Evolutionary conservation across 306 rosid genomes (phyloP).

Genomic region (Glycine tomentella): DNA sequence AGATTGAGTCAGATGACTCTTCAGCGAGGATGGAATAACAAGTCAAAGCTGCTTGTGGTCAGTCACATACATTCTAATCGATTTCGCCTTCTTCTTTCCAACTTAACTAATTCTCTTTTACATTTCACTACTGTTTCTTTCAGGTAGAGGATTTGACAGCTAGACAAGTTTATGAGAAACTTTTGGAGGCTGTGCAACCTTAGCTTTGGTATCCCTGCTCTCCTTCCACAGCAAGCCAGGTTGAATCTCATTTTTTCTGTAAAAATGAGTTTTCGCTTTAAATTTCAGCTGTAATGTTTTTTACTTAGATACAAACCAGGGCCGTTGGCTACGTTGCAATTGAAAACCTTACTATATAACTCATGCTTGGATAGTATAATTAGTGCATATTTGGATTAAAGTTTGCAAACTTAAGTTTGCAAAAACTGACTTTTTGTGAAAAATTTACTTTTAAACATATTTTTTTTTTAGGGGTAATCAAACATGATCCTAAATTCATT

Average conservation of each 20-base stretch:
- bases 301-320: neutral
- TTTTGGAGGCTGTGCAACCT: conserved; percentile 96
- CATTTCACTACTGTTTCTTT: conserved; percentile 35
- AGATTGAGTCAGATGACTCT: conserved; percentile 99
- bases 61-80: conserved; percentile 43
- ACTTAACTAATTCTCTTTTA: neutral
- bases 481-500: no score
- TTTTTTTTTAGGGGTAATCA: no score
- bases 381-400: no score
- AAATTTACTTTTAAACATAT: no score
- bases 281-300: neutral
- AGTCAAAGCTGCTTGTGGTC: conserved; percentile 97
- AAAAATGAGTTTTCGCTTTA: conserved; percentile 23
- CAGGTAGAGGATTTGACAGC: conserved; percentile 99
- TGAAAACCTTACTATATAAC: neutral
- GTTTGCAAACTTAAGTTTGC: no score
- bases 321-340: neutral
- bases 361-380: neutral
- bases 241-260: conserved; percentile 27
- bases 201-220: conserved; percentile 41
- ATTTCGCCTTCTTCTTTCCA: no score
- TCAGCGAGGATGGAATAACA: conserved; percentile 98
- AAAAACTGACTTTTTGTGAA: no score
- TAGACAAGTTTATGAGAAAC: conserved; percentile 93
- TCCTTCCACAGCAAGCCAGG: conserved; percentile 14